A percentile compares a stretch with the other conserved stretches of the same genome.
Conservation (phyloP, 140 eudicot species). For the Cichorium intybus region DNA sequence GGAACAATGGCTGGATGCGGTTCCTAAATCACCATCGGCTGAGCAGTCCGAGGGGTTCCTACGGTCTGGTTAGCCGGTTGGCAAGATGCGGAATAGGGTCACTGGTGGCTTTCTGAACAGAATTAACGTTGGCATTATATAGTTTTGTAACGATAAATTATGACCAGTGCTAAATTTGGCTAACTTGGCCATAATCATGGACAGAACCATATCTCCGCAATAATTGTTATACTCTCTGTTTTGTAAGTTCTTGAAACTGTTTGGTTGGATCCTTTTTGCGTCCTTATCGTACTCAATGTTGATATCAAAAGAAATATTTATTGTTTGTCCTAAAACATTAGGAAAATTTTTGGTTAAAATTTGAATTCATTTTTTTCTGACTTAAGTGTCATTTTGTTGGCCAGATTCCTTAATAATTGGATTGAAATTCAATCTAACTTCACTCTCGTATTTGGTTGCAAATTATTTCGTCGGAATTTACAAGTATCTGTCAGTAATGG, state of each 20-base stretch:
- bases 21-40: constrained; percentile 40
- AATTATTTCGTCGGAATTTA: too few relatives aligned
- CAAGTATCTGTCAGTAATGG: too few relatives aligned
- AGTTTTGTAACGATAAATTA: constrained; percentile 22
- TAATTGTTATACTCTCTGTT: constrained; percentile 2
- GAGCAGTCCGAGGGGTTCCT: constrained; percentile 33
- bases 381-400: too few relatives aligned
- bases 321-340: too few relatives aligned
- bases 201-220: not conserved
- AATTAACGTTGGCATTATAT: constrained; percentile 18
- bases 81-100: constrained; percentile 32
- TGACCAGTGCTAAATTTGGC: constrained; percentile 28
- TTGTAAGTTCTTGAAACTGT: not conserved
- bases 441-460: too few relatives aligned
- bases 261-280: constrained; percentile 8
- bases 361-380: too few relatives aligned
- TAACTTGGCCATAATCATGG: constrained; percentile 16
- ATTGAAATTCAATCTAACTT: too few relatives aligned
- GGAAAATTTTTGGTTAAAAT: too few relatives aligned
- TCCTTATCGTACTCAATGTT: constrained; percentile 5
- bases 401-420: too few relatives aligned
- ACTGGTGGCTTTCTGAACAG: not conserved
- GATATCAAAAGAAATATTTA: not conserved
- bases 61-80: constrained; percentile 49
- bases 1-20: constrained; percentile 21